Base-by-base conservation (phyloP, 2,329 filamentous ascomycete species). In the Apiospora kogelbergensis region DNA sequence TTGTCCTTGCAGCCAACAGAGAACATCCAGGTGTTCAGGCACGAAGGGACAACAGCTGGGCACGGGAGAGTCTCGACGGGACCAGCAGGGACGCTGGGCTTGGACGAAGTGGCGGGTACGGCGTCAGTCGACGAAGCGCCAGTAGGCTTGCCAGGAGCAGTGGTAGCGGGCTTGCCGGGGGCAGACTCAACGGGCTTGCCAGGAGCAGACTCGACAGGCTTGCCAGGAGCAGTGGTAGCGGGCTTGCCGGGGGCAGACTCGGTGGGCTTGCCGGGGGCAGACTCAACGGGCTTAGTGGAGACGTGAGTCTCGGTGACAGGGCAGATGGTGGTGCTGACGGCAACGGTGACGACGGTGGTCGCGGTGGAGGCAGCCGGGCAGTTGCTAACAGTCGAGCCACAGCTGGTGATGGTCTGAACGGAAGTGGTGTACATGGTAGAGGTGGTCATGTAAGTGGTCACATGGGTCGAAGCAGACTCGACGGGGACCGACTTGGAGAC, bases 11-110 rank as follows among this genome's bases (percentile, higher is more conserved):
- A 98, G 78, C 88, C 84, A 66, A 92, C 88, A 71, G 86, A 82
- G 79, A 89, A 88, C 76, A 97, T 82, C 93, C 94, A 98, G 76
- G 94, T 97, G 88, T 95, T 96, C 82, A 98, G 84, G 85, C 95
- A 98, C 78, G 89, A 89, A 72, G 95, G 95, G 65, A 98, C 91
- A 64, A 95, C 88, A 33, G 85, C 82, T 69, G 94, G 94, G 82
- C 89, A 89, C 69, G 84, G 82, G 53, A 86, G 81, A 44, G 84
- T 83, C 77, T 81, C 78, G 15, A 81, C 77, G 63, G 85, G 80
- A 45, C 74, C 74, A 46, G 79, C 70, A 33, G 79, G 74, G 57
- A 33, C 15, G 42, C 42, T n/a, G n/a, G 73, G 73, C 71, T 73
- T 71, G 45, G 53, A 53, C 2, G 65, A 67, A 26, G 48, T 44